Evolutionary conservation across 345 rosid genomes (phyloP).

Genomic region (Eucalyptus polybractea): DNA sequence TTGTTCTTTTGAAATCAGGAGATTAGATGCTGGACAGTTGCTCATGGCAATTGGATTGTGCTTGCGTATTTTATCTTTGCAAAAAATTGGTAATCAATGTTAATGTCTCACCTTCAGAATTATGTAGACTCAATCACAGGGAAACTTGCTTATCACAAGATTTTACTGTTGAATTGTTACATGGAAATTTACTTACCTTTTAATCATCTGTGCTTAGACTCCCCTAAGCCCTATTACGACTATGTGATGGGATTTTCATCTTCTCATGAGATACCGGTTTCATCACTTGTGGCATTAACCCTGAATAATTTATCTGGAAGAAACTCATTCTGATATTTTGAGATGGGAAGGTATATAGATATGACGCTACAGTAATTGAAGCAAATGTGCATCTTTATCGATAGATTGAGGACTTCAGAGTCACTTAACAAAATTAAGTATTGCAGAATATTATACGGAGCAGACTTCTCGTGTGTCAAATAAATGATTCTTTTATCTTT

Average conservation of each 20-base stretch:
- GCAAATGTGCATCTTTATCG: not conserved
- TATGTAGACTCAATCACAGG: not conserved
- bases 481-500: not conserved
- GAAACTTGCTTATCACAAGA: not conserved
- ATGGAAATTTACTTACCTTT: not conserved
- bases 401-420: not conserved
- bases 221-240: not conserved
- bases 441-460: not conserved
- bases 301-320: not conserved
- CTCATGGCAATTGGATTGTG: not conserved
- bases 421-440: not conserved
- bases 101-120: not conserved
- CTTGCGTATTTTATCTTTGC: not conserved
- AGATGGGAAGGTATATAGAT: not conserved
- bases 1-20: not conserved
- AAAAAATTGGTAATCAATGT: not conserved
- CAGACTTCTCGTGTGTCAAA: not conserved
- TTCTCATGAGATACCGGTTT: not conserved
- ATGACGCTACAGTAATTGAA: not conserved
- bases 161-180: not conserved
- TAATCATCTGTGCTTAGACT: not conserved
- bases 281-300: not conserved
- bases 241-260: not conserved
- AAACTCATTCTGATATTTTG: not conserved
- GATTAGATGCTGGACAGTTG: not conserved